Evolutionary conservation across 2,329 filamentous ascomycete species (phyloP).

Genomic region (Claviceps arundinis): DNA sequence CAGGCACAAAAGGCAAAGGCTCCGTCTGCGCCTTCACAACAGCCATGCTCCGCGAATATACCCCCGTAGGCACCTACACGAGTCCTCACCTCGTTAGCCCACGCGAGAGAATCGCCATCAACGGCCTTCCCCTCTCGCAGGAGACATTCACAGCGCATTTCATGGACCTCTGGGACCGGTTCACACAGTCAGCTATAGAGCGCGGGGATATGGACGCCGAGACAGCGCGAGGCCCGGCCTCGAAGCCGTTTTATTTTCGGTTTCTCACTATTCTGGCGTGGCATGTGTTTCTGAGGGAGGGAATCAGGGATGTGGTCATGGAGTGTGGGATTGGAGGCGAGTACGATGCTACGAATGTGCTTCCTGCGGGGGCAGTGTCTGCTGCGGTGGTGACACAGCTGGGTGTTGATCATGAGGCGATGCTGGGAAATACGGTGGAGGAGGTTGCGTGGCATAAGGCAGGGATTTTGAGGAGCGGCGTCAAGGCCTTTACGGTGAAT

Average conservation of each 20-base stretch:
- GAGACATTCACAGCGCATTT: conserved; percentile 63
- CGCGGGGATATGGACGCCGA: conserved; percentile 21
- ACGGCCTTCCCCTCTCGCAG: conserved; percentile 56
- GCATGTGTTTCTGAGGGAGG: conserved; percentile 65
- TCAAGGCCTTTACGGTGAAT: conserved; percentile 22
- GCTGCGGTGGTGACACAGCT: conserved; percentile 66
- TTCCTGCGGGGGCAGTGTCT: conserved; percentile 48
- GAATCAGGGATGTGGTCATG: conserved; percentile 65
- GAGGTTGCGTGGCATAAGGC: conserved; percentile 87
- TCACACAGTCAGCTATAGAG: conserved; percentile 26
- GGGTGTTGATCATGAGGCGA: conserved; percentile 71
- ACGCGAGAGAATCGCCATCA: conserved; percentile 71
- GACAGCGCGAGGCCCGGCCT: conserved; percentile 38
- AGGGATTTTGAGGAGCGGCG: conserved; percentile 64
- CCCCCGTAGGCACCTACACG: conserved; percentile 60
- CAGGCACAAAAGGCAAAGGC: conserved; percentile 90
- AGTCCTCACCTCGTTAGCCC: conserved; percentile 76
- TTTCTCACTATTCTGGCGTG: conserved; percentile 82
- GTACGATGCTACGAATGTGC: conserved; percentile 82
- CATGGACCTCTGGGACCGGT: conserved; percentile 67
- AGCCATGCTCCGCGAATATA: conserved; percentile 49
- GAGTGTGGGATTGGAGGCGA: conserved; percentile 94
- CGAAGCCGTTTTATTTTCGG: conserved; percentile 85
- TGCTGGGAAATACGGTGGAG: conserved; percentile 67
- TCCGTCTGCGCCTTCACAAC: conserved; percentile 77